These are phyloP conservation scores for Cladobotryum mycophilum DNA, from an alignment of 2,329 filamentous ascomycete species.

Conservation along the genomic window DNA sequence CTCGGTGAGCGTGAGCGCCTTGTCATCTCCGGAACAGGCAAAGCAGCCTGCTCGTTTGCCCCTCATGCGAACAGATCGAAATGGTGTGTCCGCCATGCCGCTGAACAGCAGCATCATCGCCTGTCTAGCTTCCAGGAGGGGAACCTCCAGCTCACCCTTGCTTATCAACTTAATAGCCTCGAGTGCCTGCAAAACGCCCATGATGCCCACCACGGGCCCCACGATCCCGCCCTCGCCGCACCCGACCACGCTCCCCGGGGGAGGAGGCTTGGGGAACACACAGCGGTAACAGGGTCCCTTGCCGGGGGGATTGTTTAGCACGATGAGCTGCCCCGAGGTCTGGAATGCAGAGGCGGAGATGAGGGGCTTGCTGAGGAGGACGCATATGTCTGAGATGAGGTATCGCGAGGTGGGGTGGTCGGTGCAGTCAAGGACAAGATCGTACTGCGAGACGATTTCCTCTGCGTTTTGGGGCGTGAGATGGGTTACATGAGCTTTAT, in stretches of 20 bases:
- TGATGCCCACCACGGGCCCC: constrained; percentile 84
- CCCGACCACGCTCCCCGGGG: constrained; percentile 71
- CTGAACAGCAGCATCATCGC: constrained; percentile 44
- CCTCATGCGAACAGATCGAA: constrained; percentile 71
- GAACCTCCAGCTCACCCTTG: constrained; percentile 23
- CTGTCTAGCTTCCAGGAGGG: constrained; percentile 16
- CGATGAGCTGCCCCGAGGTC: constrained; percentile 82
- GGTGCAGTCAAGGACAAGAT: constrained; percentile 88
- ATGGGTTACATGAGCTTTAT: constrained; percentile 55
- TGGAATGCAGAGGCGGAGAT: constrained; percentile 86
- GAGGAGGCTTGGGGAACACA: constrained; percentile 82
- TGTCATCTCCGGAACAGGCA: constrained; percentile 59
- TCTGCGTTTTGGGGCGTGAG: constrained; percentile 64
- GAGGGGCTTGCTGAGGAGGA: constrained; percentile 70
- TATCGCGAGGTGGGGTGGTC: constrained; percentile 90
- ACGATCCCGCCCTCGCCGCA: constrained; percentile 92
- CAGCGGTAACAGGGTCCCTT: constrained; percentile 85
- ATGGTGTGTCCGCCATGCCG: constrained; percentile 40
- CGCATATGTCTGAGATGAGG: constrained; percentile 83
- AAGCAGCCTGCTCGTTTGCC: constrained; percentile 64
- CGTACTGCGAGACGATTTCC: constrained; percentile 62
- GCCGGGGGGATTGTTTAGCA: constrained; percentile 77
- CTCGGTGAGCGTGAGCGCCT: constrained; percentile 52
- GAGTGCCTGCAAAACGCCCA: constrained; percentile 88
- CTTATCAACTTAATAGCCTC: constrained; percentile 82